Base-by-base conservation (phyloP, 2,329 filamentous ascomycete species). In the Trichophyton equinum region DNA sequence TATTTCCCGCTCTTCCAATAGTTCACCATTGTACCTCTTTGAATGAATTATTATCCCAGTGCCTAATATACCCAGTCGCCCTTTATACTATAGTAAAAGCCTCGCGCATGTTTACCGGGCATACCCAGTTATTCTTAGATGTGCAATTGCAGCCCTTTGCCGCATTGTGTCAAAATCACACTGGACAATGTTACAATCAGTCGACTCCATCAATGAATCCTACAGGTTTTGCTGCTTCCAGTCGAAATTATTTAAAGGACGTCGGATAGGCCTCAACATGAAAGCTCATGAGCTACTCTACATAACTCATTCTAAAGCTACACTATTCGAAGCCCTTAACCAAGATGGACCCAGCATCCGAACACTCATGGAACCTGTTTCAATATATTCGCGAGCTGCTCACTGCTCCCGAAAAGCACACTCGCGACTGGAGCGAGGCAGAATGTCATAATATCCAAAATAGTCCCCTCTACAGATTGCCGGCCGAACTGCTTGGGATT, bases 381-480 rank as follows among this genome's bases (percentile, higher is more conserved):
- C 44, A 20, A 6, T 25, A 47, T 47, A 9, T 47, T 9, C 20
- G 8, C 18, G 6, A 30, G 27, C 27, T 30, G 6, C 27, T 30
- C 27, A 6, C 27, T 30, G 27, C 27, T 30, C 27, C 27, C 27
- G 27, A 30, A 7, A 30, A 30, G 27, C 27, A 46, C 18, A 46
- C 7, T 22, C 44, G 9, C 20, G 18, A 47, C 18, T 11, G 44
- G 44, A 20, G 9, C 9, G 44, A 47, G 38, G 25, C 30, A n/a
- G 38, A 58, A 11, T 51, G 38, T 8, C 53, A 61, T n/a, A 61
- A 61, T 33, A 27, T 22, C 13, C 9, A 18, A 30, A 15, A 58
- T 27, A 61, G 53, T n/a, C 25, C 49, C 42, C 38, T 61, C 55
- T 58, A 49, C 42, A 61, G 38, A 36, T 38, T 61, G 36, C 60